phyloP scores from a whole-genome alignment of 768 basidiomycete genomes.

The Rhizopogon vulgaris region DNA sequence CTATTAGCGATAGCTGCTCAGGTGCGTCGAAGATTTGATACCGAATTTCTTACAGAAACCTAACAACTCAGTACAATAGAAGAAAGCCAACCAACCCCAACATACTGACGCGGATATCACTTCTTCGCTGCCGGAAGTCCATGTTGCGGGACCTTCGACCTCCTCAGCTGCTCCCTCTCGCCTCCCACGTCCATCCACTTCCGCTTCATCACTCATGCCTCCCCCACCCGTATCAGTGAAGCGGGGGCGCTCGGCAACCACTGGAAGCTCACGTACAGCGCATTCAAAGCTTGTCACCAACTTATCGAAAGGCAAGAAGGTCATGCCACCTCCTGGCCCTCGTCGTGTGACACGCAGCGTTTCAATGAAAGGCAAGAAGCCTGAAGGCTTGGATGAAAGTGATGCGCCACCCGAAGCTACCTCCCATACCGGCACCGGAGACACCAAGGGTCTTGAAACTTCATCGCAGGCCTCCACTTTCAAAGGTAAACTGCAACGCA shows the following conservation, averaged over 20 bases:
- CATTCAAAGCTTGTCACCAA: neutral
- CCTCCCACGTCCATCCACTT: neutral
- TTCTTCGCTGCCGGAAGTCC: neutral
- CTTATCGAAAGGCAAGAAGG: slow-evolving; percentile 5
- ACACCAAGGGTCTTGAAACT: neutral
- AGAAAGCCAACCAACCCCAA: neutral
- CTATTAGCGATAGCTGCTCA: slow-evolving; percentile 6
- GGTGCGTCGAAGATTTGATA: slow-evolving; percentile 9
- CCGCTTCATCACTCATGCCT: slow-evolving; percentile 4
- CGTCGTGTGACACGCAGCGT: slow-evolving; percentile 23
- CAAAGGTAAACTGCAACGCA: neutral
- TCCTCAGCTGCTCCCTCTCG: slow-evolving; percentile 1
- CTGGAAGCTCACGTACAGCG: neutral
- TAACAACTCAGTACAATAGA: neutral
- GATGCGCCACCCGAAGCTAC: neutral
- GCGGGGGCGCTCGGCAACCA: neutral
- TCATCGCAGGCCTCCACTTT: neutral
- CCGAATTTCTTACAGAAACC: neutral
- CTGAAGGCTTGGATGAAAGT: neutral
- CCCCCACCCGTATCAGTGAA: neutral
- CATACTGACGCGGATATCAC: neutral
- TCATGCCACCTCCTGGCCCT: neutral
- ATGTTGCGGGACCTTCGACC: neutral
- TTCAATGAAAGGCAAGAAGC: slow-evolving; percentile 18
- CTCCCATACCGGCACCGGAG: neutral